Conservation (phyloP, 257 asterid genomes). For the Plantago major region DNA sequence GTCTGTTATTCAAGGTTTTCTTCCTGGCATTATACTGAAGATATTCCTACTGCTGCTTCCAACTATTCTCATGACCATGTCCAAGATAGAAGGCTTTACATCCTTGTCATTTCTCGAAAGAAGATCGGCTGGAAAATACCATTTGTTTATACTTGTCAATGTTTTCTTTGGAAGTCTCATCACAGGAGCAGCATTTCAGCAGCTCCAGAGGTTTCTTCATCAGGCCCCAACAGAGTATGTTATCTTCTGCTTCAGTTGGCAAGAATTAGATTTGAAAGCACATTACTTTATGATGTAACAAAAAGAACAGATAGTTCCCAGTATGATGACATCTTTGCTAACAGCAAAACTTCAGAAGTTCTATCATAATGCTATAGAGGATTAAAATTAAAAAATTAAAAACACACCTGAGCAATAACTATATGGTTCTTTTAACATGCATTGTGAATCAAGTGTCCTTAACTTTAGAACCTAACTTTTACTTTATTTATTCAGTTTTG, state of each 20-base stretch:
- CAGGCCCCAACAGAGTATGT: constrained; percentile 70
- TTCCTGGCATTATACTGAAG: constrained; percentile 77
- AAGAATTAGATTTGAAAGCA: neutral
- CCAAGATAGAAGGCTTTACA: constrained; percentile 65
- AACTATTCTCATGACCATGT: constrained; percentile 56
- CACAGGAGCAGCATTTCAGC: constrained; percentile 86
- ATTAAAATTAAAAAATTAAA: too few species aligned
- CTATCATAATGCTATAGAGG: too few species aligned
- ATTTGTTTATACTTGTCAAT: constrained; percentile 69
- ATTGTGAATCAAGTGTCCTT: too few species aligned
- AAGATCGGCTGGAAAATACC: constrained; percentile 69
- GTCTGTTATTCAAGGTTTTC: constrained; percentile 78
- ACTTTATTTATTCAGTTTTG: too few species aligned
- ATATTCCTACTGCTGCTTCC: constrained; percentile 63
- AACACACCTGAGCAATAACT: too few species aligned
- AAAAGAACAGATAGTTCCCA: too few species aligned
- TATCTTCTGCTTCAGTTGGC: neutral
- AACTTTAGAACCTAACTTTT: too few species aligned
- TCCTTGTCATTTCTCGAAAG: constrained; percentile 67
- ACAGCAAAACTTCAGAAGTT: too few species aligned
- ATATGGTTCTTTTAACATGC: too few species aligned
- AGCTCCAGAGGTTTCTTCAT: constrained; percentile 54
- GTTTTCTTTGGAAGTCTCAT: constrained; percentile 84
- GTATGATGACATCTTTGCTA: too few species aligned
- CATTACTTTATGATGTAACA: too few species aligned